Evolutionary conservation across 2,329 filamentous ascomycete species (phyloP), one percentile per base, ranked within the genome.

Genomic region (Neofusicoccum sp.): DNA sequence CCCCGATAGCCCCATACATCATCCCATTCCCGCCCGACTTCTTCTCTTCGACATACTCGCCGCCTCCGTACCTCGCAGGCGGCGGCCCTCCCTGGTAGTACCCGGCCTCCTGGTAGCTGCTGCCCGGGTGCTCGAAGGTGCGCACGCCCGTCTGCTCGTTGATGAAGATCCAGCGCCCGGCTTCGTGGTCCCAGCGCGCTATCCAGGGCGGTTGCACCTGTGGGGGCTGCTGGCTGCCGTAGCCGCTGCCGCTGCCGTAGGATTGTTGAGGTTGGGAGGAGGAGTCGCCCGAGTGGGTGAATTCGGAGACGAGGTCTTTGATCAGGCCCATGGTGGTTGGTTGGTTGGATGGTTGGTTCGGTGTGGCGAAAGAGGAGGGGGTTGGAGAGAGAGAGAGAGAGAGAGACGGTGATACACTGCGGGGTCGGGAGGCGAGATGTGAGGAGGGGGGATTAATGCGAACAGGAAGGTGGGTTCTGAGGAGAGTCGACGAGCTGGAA

Each of bases 141-240:
- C 73, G 71, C 66, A 80, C 72, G 40, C 78, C 78, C 24, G 73
- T 81, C 64, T 79, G 70, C 58, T 77, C 71, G 68, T 81, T 81
- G 63, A 80, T 68, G 69, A 75, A 82, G 67, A 76, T 66, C 71
- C 75, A 80, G 65, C 77, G 59, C 69, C 67, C 41, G 31, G 49
- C 49, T 6, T 33, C n/a, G 43, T 16, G 14, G 31, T 57, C 49
- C 59, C 59, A 61, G 26, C 49, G 59, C 49, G 59, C 59, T 26
- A 61, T 28, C 59, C 59, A 61, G 30, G 59, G 59, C 8, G 51
- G 48, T 16, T 48, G 51, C 33, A 61, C 40, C 6, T 14, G 43
- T 5, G 59, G 59, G 26, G 59, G 59, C 7, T 30, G 38, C n/a
- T 1, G 28, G 38, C 33, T 31, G 43, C 26, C 43, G 44, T 24